phyloP scores from a whole-genome alignment of 202 grass and related monocot genomes.

The Schoenoplectus triqueter region DNA sequence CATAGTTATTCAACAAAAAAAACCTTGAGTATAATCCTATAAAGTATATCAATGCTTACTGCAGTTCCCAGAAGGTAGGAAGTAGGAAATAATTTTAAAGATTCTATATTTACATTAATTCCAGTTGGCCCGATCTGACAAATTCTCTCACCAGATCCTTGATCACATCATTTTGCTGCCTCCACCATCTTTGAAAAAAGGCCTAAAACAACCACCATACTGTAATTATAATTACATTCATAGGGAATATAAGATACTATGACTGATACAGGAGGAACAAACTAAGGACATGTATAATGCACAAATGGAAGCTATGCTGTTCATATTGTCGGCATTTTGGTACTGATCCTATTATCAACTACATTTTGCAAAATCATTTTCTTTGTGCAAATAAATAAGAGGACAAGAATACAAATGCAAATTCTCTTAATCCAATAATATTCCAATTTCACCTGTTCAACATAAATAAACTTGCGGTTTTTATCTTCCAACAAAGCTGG shows the following conservation, averaged over 20 bases:
- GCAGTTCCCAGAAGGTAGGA: neutral
- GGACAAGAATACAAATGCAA: constrained; percentile 23
- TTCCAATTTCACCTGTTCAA: constrained; percentile 37
- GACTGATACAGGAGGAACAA: neutral
- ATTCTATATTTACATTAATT: constrained; percentile 48
- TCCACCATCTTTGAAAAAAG: constrained; percentile 61
- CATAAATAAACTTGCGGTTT: constrained; percentile 58
- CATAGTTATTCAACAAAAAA: neutral
- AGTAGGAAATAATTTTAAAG: neutral
- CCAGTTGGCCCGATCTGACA: constrained; percentile 48
- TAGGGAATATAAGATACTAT: neutral
- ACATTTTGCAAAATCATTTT: constrained; percentile 22
- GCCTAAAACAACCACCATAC: constrained; percentile 39
- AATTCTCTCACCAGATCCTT: constrained; percentile 46
- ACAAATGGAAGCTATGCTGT: neutral
- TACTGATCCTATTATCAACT: neutral
- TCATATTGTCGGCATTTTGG: neutral
- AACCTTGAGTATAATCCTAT: neutral
- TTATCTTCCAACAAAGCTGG: constrained; percentile 44
- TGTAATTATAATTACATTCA: neutral
- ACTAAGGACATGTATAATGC: neutral
- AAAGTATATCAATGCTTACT: neutral
- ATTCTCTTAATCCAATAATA: neutral
- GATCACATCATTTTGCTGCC: constrained; percentile 45
- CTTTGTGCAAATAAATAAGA: constrained; percentile 20